Evolutionary conservation across 106 monocot species (phyloP).

Genomic region (Platanthera guangdongensis): DNA sequence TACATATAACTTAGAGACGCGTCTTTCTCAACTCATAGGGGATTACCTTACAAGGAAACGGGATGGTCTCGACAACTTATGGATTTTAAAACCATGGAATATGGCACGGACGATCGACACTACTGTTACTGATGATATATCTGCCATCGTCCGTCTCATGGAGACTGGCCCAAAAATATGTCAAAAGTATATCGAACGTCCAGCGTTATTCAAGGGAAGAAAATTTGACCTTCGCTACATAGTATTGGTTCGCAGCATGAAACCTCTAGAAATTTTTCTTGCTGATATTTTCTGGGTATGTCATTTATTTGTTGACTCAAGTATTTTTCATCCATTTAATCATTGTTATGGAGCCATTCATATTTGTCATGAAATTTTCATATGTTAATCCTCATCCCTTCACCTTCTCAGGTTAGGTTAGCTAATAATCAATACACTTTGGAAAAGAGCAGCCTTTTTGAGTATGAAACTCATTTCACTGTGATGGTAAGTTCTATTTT

Average conservation of each 20-base stretch:
- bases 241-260: constrained; percentile 84
- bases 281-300: constrained; percentile 85
- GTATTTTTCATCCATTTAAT: not conserved
- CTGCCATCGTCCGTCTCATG: constrained; percentile 89
- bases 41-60: constrained; percentile 53
- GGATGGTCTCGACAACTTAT: constrained; percentile 53
- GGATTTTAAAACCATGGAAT: constrained; percentile 99
- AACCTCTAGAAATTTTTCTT: constrained; percentile 81
- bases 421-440: constrained; percentile 84
- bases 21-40: constrained; percentile 78
- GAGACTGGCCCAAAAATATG: constrained; percentile 99
- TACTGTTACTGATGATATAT: constrained; percentile 69
- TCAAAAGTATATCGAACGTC: constrained; percentile 92
- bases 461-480: constrained; percentile 99
- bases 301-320: not conserved
- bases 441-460: constrained; percentile 85
- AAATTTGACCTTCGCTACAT: constrained; percentile 97
- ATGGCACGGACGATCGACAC: constrained; percentile 98
- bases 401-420: constrained; percentile 56
- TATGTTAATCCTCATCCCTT: not conserved
- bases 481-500: constrained; percentile 70
- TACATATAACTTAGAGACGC: constrained; percentile 87
- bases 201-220: constrained; percentile 71
- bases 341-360: not conserved
- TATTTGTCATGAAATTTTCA: not conserved